A percentile compares a stretch with the other conserved stretches of the same genome.
phyloP scores from a whole-genome alignment of 116 monocot species.

The Trichopus zeylanicus region DNA sequence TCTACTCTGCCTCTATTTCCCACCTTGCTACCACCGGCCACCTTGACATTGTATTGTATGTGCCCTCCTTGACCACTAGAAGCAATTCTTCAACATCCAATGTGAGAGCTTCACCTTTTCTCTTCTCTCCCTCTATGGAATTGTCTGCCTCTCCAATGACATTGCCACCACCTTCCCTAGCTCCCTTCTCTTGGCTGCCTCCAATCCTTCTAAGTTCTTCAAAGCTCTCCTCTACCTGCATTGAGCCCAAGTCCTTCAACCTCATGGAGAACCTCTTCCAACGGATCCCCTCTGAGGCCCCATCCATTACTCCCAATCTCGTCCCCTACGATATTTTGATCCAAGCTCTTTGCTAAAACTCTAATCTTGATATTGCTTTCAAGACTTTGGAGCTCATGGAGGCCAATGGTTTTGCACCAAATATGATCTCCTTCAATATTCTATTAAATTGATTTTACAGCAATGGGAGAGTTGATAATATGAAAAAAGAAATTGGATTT shows the following conservation, averaged over 20 bases:
- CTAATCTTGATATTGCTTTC: slow-evolving; percentile 47
- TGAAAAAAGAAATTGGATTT: slow-evolving; percentile 45
- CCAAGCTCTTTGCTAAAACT: slow-evolving; percentile 29
- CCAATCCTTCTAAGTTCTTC: slow-evolving; percentile 41
- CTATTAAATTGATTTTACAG: slow-evolving; percentile 44
- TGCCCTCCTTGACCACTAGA: slow-evolving; percentile 55
- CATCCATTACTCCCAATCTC: slow-evolving; percentile 27
- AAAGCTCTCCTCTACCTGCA: slow-evolving; percentile 59
- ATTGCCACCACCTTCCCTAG: slow-evolving; percentile 31
- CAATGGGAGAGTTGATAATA: slow-evolving; percentile 18
- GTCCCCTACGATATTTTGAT: slow-evolving; percentile 60
- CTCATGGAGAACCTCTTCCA: slow-evolving; percentile 18
- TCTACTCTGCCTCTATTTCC: slow-evolving; percentile 42
- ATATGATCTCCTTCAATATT: slow-evolving; percentile 47
- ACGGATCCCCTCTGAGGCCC: slow-evolving; percentile 19
- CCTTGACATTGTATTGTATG: slow-evolving; percentile 35
- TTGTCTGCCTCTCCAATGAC: slow-evolving; percentile 30
- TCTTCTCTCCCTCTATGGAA: slow-evolving; percentile 62
- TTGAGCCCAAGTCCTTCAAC: slow-evolving; percentile 19
- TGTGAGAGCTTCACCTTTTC: slow-evolving; percentile 49
- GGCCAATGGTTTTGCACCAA: slow-evolving; percentile 25
- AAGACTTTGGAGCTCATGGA: slow-evolving; percentile 32
- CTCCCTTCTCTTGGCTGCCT: slow-evolving; percentile 31
- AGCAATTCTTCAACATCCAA: slow-evolving; percentile 17
- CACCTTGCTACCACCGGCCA: slow-evolving; percentile 45